These are phyloP conservation scores for Rhytidhysteron rufulum DNA, from an alignment of 2,329 filamentous ascomycete genomes.

Conservation along the genomic window DNA sequence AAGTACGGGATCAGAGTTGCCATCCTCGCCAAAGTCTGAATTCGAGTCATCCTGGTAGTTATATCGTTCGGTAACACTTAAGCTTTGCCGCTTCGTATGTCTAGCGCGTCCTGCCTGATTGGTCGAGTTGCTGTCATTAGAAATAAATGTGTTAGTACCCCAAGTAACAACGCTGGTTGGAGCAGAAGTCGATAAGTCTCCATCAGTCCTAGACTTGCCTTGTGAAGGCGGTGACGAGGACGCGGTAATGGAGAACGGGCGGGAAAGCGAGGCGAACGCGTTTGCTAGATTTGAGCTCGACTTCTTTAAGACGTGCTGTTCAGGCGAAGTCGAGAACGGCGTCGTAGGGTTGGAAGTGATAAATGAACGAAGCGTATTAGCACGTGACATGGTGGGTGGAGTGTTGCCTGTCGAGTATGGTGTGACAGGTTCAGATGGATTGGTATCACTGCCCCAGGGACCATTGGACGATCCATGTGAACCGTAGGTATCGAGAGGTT, in stretches of 20 bases:
- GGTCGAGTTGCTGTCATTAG: conserved; percentile 28
- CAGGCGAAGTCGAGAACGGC: conserved; percentile 40
- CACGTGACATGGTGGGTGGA: conserved; percentile 45
- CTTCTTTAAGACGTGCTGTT: conserved; percentile 31
- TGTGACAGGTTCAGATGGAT: conserved; percentile 44
- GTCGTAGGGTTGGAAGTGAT: conserved; percentile 34
- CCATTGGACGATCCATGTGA: conserved; percentile 51
- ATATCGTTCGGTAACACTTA: conserved; percentile 28
- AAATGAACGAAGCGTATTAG: conserved; percentile 30
- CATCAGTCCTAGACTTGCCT: conserved; percentile 26
- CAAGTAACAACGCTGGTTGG: conserved; percentile 44
- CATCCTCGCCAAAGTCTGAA: conserved; percentile 14
- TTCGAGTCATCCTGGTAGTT: conserved; percentile 31
- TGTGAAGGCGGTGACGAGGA: conserved; percentile 36
- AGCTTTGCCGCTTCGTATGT: conserved; percentile 36
- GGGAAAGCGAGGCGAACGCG: conserved; percentile 36
- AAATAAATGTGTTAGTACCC: conserved; percentile 42
- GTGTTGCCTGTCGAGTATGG: conserved; percentile 52
- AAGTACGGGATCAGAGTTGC: conserved; percentile 11
- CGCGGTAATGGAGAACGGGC: conserved; percentile 36
- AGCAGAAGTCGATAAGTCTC: conserved; percentile 39
- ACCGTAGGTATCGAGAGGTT: conserved; percentile 38
- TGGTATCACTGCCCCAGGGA: conserved; percentile 41
- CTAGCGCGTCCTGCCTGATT: conserved; percentile 26
- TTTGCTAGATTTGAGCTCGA: conserved; percentile 37